Conservation (phyloP, 23 red algal species). For the Gracilaria vermiculophylla region DNA sequence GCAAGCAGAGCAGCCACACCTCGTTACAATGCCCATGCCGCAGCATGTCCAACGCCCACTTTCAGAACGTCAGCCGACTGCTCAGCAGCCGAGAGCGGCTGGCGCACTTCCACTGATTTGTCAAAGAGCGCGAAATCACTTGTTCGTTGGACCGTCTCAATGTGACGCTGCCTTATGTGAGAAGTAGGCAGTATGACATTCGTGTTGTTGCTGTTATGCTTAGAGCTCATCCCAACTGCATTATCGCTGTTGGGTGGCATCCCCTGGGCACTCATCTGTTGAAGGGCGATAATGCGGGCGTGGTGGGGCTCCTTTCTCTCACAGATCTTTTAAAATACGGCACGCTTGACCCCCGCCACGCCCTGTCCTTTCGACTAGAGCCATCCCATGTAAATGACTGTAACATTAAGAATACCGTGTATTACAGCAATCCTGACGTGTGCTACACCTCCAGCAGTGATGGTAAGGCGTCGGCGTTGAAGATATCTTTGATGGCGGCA, state of each 20-base stretch:
- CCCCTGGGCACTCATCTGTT: constrained; percentile 1
- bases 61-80: background rate
- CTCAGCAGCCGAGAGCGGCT: background rate
- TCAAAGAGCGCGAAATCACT: constrained; percentile 24
- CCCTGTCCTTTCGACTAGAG: background rate
- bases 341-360: background rate
- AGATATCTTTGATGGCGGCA: background rate
- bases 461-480: background rate
- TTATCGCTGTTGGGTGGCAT: constrained; percentile 42
- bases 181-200: constrained; percentile 27
- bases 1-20: constrained; percentile 55
- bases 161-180: constrained; percentile 1
- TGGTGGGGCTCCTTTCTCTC: background rate
- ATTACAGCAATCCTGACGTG: constrained; percentile 15
- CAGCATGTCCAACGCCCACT: constrained; percentile 26
- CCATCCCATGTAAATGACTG: constrained; percentile 26
- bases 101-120: background rate
- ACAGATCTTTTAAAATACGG: background rate
- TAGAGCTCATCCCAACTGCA: constrained; percentile 33
- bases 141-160: background rate
- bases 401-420: constrained; percentile 57
- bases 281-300: constrained; percentile 33
- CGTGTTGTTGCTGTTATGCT: background rate
- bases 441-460: constrained; percentile 31
- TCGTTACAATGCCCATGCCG: constrained; percentile 60